phyloP scores from a whole-genome alignment of 345 rosid species.

The Triadica sebifera region DNA sequence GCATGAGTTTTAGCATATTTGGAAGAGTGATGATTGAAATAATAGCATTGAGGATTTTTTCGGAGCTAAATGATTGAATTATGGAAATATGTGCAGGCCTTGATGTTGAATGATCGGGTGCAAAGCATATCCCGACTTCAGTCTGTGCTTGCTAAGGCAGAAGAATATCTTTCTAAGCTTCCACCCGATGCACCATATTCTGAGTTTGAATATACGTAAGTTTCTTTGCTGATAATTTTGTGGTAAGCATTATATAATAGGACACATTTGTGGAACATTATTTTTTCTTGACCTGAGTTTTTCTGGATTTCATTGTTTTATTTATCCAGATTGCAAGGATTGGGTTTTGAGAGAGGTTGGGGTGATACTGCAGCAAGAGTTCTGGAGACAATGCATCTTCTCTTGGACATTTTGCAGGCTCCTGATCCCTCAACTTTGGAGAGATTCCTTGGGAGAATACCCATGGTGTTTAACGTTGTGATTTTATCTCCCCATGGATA shows the following conservation, averaged over 20 bases:
- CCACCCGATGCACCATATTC: constrained; percentile 60
- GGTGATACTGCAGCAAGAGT: constrained; percentile 86
- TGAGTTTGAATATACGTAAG: constrained; percentile 71
- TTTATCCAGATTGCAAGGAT: constrained; percentile 62
- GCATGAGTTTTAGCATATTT: neutral
- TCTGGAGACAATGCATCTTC: constrained; percentile 76
- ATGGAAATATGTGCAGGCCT: constrained; percentile 39
- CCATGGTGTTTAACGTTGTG: constrained; percentile 94
- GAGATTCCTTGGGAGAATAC: constrained; percentile 89
- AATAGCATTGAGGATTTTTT: neutral
- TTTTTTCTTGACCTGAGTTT: neutral
- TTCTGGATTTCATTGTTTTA: constrained; percentile 1
- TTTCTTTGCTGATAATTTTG: constrained; percentile 4
- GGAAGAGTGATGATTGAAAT: constrained; percentile 2
- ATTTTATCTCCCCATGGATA: constrained; percentile 96
- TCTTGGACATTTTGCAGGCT: constrained; percentile 90
- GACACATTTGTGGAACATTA: neutral
- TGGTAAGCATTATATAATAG: neutral
- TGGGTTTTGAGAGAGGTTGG: constrained; percentile 99
- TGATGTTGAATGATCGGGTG: constrained; percentile 95
- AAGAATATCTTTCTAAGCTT: constrained; percentile 76
- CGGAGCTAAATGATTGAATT: constrained; percentile 16
- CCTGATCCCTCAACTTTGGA: constrained; percentile 92
- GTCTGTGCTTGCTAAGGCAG: constrained; percentile 71
- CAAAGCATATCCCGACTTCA: constrained; percentile 64